Conservation (phyloP, 768 basidiomycete species). For the Peribolospora kevripleyi region DNA sequence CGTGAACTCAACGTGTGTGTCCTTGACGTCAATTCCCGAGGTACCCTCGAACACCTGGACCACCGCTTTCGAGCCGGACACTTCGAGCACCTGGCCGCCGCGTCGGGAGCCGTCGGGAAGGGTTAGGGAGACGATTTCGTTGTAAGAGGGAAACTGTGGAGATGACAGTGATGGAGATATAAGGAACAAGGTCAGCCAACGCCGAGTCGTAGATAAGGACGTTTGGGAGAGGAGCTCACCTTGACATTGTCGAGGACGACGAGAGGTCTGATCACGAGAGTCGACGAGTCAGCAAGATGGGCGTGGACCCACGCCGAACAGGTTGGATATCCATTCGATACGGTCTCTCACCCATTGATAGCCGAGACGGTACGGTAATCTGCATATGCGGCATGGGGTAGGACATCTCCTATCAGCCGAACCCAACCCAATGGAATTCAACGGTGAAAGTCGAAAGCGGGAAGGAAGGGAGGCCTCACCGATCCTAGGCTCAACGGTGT, state of each 20-base stretch:
- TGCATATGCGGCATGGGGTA: conserved; percentile 15
- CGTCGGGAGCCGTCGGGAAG: conserved; percentile 84
- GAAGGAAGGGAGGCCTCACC: conserved; percentile 29
- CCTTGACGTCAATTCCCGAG: conserved; percentile 85
- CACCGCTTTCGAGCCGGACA: conserved; percentile 94
- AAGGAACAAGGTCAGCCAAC: neutral
- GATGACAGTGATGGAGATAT: conserved; percentile 2
- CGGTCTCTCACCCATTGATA: conserved; percentile 38
- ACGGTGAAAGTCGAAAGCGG: neutral
- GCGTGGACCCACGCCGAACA: neutral
- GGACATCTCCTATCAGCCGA: too few species aligned
- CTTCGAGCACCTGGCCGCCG: conserved; percentile 92
- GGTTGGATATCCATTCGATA: neutral
- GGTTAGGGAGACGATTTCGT: conserved; percentile 87
- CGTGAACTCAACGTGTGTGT: conserved; percentile 92
- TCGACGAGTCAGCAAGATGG: neutral
- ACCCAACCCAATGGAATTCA: neutral
- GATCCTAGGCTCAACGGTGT: conserved; percentile 66
- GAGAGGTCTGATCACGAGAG: conserved; percentile 37
- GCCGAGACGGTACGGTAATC: conserved; percentile 98
- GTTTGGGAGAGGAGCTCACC: conserved; percentile 24
- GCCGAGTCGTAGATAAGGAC: conserved; percentile 3
- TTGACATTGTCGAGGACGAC: conserved; percentile 98
- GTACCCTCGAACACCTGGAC: conserved; percentile 99
- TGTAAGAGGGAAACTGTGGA: conserved; percentile 75